Evolutionary conservation across 2,329 filamentous ascomycete genomes (phyloP), one percentile per base, ranked within the genome.

Genomic region (Neonectria sp.): DNA sequence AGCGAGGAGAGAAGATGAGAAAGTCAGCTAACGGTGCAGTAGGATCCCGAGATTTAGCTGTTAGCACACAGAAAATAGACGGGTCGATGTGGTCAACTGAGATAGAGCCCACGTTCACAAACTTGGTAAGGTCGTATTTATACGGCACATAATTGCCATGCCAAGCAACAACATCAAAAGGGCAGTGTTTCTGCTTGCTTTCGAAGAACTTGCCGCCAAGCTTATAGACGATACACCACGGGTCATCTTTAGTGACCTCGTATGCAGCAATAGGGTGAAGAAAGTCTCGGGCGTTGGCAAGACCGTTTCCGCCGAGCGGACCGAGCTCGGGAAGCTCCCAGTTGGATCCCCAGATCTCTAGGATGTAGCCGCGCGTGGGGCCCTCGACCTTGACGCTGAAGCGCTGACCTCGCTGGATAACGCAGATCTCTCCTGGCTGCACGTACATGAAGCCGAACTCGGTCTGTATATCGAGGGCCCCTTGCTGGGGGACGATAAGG

Each of bases 141-240:
- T 85, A 88, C 0, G 86, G 86, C 60, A 89, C 88, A 76, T 91
- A 91, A 63, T 88, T 89, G 29, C 91, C 91, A 71, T 92, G 90
- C 91, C 91, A 93, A 2, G 89, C 90, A 1, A 92, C 89, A 2
- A 92, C 90, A 70, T 93, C 90, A 72, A 92, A 93, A 0, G 91
- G 91, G 3, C 86, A 89, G 77, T 92, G 90, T 29, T 82, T 82
- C 76, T 93, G 91, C 40, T 83, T 85, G 62, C 86, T 89, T 17
- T 81, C 81, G 75, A 90, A 92, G 52, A 92, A 86, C 63, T 86
- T 85, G 6, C 90, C 90, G 2, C 84, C 85, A 60, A 92, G 86
- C 75, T 92, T 92, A 73, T 86, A 87, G 0, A 90, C 81, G 4
- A 93, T 81, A 17, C 82, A 82, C 84, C 90, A 90, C 64, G 83